Evolutionary conservation across 176 grass and related monocot species (phyloP), one percentile per base, ranked within the genome.

Genomic region (Pontederia crassipes): DNA sequence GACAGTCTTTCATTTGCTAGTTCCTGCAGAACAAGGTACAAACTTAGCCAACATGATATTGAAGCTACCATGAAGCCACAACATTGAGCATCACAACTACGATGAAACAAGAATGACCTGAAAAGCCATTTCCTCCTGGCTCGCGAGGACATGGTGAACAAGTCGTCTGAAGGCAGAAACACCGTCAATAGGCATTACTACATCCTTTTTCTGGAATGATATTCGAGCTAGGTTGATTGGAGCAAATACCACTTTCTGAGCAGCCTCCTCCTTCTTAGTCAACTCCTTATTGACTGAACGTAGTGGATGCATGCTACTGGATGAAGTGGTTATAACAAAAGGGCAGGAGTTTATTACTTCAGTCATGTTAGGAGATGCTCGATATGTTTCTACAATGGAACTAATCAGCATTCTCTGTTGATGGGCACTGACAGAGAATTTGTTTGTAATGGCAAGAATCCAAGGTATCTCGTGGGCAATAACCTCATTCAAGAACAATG

Each of bases 361-460:
- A 11, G 92, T 85, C 66, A 71, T 76, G 55, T 74, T 77, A 65
- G 81, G 78, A 73, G 83, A 82, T 71, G 83, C 81, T 77, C 84
- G 55, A 57, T 96, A 96, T 55, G 92, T 81, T 72, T 88, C 75
- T 61, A 87, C 80, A 66, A 81, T 78, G 64, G 69, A 87, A 71
- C 49, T 70, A 48, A 96, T 78, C 52, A 88, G 72, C 46, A 62
- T 57, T 55, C 67, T 90, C 70, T 96, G 86, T 48, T 87, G 83
- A 77, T 85, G 78, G 1, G 73, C 57, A 9, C 86, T 88, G 48
- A 85, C 92, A 48, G 83, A 84, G 71, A 90, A 90, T 83, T 85
- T 90, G 35, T 96, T 96, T 7, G 92, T 90, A 75, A 96, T 85
- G 61, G 92, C 86, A 75, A 96, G 74, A 77, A 96, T 77, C 86